Percentiles rank a stretch among this genome's conserved stretches.
phyloP scores from a whole-genome alignment of 805 yeast genomes.

The Candida anglica region DNA sequence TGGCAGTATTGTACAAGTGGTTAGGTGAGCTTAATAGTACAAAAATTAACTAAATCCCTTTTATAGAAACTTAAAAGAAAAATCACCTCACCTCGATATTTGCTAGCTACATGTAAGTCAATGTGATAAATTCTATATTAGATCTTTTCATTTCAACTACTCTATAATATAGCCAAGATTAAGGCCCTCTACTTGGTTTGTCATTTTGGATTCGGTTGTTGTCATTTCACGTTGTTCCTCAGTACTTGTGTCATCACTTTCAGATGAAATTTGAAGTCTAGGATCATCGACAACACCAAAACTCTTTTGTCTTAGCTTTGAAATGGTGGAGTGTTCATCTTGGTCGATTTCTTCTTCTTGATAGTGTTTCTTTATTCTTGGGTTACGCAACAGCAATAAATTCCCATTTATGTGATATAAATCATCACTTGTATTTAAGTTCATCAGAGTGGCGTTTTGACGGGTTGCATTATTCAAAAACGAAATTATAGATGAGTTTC shows the following conservation, averaged over 20 bases:
- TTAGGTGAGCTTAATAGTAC: conserved; percentile 29
- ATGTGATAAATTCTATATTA: too few relatives aligned
- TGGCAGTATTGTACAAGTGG: conserved; percentile 42
- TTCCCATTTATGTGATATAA: conserved; percentile 11
- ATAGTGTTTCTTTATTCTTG: conserved; percentile 24
- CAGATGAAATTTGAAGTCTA: conserved; percentile 2
- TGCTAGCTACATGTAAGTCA: too few relatives aligned
- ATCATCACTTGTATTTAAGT: conserved; percentile 21
- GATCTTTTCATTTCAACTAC: too few relatives aligned
- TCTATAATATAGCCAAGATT: conserved; percentile 3
- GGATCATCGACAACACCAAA: conserved; percentile 9
- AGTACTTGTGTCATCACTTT: conserved; percentile 2
- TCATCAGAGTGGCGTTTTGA: conserved; percentile 3
- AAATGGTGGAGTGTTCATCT: not conserved
- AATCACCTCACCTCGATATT: too few relatives aligned
- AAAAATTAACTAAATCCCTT: too few relatives aligned
- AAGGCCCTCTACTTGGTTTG: conserved; percentile 1
- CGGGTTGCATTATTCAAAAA: not conserved
- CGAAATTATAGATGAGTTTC: too few relatives aligned
- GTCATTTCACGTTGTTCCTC: not conserved
- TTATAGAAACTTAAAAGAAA: too few relatives aligned
- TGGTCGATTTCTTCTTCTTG: conserved; percentile 10
- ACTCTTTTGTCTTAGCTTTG: conserved; percentile 11
- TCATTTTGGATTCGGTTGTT: not conserved
- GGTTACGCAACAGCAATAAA: conserved; percentile 19